Base-by-base conservation (phyloP, 129 eudicot genomes). In the Arctium lappa region DNA sequence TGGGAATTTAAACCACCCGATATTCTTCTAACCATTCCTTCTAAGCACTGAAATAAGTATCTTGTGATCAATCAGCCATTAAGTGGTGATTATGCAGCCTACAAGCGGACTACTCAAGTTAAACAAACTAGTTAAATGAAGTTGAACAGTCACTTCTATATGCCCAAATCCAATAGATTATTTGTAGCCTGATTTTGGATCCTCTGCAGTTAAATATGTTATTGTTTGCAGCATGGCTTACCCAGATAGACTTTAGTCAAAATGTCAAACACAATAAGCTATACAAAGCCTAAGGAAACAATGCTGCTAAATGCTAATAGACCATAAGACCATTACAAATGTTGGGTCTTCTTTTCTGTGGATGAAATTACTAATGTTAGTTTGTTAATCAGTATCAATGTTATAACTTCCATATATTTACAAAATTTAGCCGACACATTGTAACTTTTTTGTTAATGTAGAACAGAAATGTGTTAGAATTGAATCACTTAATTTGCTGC, bases 381-480 rank as follows among this genome's bases (percentile, higher is more conserved):
- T 76, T 30, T 76, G 80, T 31, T 76, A 32, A 76, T 50, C 69
- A 32, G 80, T 50, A 76, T 48, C 31, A 9, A 76, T 56, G n/a
- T 13, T 76, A n/a, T 50, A 34, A 60, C 46, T 60, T 77, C 60
- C 66, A 36, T 56, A 50, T 29, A 46, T 8, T 38, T 22, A 37
- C 34, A n/a, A 27, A 15, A 6, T 56, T 76, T 4, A 56, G 3
- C 27, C 8, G 72, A 62, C 40, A 60, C 27, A 73, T 81, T 60
- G n/a, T 31, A 29, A 53, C 16, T n/a, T 73, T 36, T 73, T 50
- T 56, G 63, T 53, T 27, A 37, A 80, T 46, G 56, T 80, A 50
- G 60, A 69, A 68, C 22, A 79, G 76, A 31, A 7, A 44, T 69
- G 22, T 18, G 16, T 48, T 56, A 56, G 66, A 53, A 53, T 56